A percentile compares a stretch with the other conserved stretches of the same genome.
These are phyloP conservation scores for Cryphonectria radicalis DNA, from an alignment of 2,329 filamentous ascomycete species.

Conservation along the genomic window DNA sequence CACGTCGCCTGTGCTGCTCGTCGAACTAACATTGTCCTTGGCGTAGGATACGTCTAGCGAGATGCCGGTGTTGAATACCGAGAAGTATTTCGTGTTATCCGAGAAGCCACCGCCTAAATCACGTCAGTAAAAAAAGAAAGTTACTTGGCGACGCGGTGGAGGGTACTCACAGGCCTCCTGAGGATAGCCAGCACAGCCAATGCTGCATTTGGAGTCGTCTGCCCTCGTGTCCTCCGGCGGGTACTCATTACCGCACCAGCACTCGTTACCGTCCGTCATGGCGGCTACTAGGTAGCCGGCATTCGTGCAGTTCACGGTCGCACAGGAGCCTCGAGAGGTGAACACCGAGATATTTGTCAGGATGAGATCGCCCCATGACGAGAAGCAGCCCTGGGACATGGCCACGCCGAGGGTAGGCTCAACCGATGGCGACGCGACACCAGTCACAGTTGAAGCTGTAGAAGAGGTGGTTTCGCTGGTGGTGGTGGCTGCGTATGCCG, in stretches of 20 bases:
- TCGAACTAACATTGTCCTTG: constrained; percentile 37
- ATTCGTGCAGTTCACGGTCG: constrained; percentile 42
- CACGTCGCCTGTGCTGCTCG: constrained; percentile 16
- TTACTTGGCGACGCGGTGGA: background rate
- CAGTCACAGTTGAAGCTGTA: constrained; percentile 27
- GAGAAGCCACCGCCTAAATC: constrained; percentile 55
- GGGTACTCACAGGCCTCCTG: constrained; percentile 61
- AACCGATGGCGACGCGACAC: constrained; percentile 44
- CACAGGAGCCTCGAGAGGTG: constrained; percentile 51
- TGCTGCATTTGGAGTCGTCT: constrained; percentile 64
- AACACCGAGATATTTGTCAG: constrained; percentile 34
- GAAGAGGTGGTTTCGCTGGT: constrained; percentile 23
- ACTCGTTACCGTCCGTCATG: constrained; percentile 63
- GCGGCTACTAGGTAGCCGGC: constrained; percentile 62
- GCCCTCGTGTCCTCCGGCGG: constrained; percentile 62
- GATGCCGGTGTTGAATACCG: constrained; percentile 56
- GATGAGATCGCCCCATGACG: constrained; percentile 45
- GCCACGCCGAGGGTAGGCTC: constrained; percentile 42
- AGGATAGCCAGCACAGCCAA: constrained; percentile 66
- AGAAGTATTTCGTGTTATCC: constrained; percentile 43
- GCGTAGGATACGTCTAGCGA: constrained; percentile 45
- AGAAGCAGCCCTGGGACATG: constrained; percentile 58
- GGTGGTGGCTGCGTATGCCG: constrained; percentile 21
- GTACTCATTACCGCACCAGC: constrained; percentile 74
- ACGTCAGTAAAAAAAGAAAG: constrained; percentile 24